Base-by-base conservation (phyloP, 352 stramenopile genomes). In the Globisporangium parvum region DNA sequence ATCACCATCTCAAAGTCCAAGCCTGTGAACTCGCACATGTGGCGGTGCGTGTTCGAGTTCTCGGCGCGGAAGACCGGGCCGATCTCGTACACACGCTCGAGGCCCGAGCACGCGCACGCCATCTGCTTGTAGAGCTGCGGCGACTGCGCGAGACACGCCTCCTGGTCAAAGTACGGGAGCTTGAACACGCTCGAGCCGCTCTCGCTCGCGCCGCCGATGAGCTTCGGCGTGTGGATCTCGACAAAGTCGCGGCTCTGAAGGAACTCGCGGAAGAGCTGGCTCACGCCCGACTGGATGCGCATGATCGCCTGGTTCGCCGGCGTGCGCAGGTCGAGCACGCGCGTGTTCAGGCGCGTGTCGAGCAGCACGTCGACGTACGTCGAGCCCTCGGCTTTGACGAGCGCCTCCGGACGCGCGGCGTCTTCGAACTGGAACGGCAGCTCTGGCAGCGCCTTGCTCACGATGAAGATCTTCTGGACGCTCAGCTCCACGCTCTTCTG, bases 81-180 rank as follows among this genome's bases (percentile, higher is more conserved):
- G 62, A 99, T 97, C 75, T 99, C 93, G 79, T 98, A 99, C 46
- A 99, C 97, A 49, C 96, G 88, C 68, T 98, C 96, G 58, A 99
- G 98, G 28, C 96, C 97, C 42, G 95, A 93, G 69, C 96, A 99
- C 23, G 97, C 97, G 47, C 93, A 96, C 37, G 92, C 88, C 93
- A 99, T 99, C 69, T 99, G 97, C 80, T 99, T 99, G 85, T 99
- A 98, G 17, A 99, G 85, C 77, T 99, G 97, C 37, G 97, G 97
- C 60, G 86, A 96, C 75, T 98, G 91, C 51, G 96, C 97, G 26
- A 99, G 76, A 69, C 96, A 99, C 21, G 96, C 96, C 44, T 93
- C 74, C 67, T 98, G 78, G 63, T 97, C 97, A 75, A 99, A 99
- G 77, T 99, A 99, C 70, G 98, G 85, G 39, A 99, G 81, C 55